A percentile compares a stretch with the other conserved stretches of the same genome.
Conservation (phyloP, 2,329 filamentous ascomycete genomes). For the Knufia fluminis region DNA sequence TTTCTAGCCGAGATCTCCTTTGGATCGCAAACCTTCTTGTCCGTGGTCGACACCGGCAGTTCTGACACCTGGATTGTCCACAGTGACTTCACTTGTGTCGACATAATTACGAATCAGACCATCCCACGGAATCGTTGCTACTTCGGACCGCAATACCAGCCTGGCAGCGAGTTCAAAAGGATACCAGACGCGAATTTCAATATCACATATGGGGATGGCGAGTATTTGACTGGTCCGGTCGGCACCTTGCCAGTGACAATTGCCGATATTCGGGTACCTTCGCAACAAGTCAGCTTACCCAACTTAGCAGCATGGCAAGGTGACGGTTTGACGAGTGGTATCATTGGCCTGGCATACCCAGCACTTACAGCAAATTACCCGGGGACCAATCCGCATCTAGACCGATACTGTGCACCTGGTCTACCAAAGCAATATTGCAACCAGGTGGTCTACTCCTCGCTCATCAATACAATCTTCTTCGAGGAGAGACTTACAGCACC, state of each 20-base stretch:
- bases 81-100: slow-evolving; percentile 29
- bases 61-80: slow-evolving; percentile 39
- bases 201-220: slow-evolving; percentile 24
- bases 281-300: slow-evolving; percentile 41
- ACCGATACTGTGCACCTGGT: slow-evolving; percentile 1
- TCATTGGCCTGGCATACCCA: slow-evolving; percentile 45
- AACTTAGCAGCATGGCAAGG: slow-evolving; percentile 36
- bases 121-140: slow-evolving; percentile 15
- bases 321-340: slow-evolving; percentile 38
- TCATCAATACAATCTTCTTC: slow-evolving; percentile 21
- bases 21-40: slow-evolving; percentile 28
- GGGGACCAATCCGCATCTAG: slow-evolving; percentile 11
- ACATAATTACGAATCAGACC: slow-evolving; percentile 14
- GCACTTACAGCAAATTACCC: slow-evolving; percentile 36
- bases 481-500: slow-evolving; percentile 34
- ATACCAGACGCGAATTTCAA: slow-evolving; percentile 22
- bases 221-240: slow-evolving; percentile 6
- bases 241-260: slow-evolving; percentile 19
- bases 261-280: slow-evolving; percentile 22
- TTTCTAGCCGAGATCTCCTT: slow-evolving; percentile 17
- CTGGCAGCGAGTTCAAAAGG: slow-evolving; percentile 12
- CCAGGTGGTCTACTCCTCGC: slow-evolving; percentile 1
- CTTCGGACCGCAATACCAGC: slow-evolving; percentile 20
- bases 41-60: slow-evolving; percentile 40
- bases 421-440: neutral